Conservation (phyloP, 1,284 basidiomycete genomes). For the Ceratobasidium sp. region DNA sequence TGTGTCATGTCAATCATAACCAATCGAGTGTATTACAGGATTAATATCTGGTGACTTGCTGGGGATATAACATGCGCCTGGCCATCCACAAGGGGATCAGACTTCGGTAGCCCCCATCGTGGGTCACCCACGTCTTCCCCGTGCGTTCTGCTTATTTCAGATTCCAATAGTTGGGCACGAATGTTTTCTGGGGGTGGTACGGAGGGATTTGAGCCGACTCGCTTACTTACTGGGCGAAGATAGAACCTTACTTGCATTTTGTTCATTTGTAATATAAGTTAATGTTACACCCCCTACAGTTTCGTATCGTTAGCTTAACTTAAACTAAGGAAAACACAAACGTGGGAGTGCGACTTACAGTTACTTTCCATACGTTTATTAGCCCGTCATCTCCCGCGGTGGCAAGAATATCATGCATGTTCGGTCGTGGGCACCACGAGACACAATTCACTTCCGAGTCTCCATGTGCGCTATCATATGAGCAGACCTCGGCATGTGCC, state of each 20-base stretch:
- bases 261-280: slow-evolving; percentile 15
- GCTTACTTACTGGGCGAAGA: slow-evolving; percentile 1
- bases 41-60: too few relatives aligned
- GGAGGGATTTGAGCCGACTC: too few relatives aligned
- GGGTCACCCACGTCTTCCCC: too few relatives aligned
- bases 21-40: slow-evolving; percentile 8
- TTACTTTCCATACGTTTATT: slow-evolving; percentile 60
- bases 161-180: too few relatives aligned
- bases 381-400: slow-evolving; percentile 65
- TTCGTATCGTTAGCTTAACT: slow-evolving; percentile 2
- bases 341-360: slow-evolving; percentile 21
- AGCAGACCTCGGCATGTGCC: slow-evolving; percentile 46
- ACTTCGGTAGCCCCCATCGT: too few relatives aligned
- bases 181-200: too few relatives aligned
- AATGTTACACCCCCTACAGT: background rate
- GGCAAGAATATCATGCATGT: slow-evolving; percentile 56
- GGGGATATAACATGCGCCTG: too few relatives aligned
- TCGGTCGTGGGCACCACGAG: slow-evolving; percentile 56
- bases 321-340: background rate
- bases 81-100: too few relatives aligned
- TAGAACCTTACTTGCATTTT: too few relatives aligned
- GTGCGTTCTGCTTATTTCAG: too few relatives aligned
- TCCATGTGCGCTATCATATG: slow-evolving; percentile 55
- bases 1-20: background rate
- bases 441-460: slow-evolving; percentile 64